Percentiles rank a stretch among this genome's conserved stretches.
Conservation (phyloP, 306 rosid species). For the Cajanus cajan region DNA sequence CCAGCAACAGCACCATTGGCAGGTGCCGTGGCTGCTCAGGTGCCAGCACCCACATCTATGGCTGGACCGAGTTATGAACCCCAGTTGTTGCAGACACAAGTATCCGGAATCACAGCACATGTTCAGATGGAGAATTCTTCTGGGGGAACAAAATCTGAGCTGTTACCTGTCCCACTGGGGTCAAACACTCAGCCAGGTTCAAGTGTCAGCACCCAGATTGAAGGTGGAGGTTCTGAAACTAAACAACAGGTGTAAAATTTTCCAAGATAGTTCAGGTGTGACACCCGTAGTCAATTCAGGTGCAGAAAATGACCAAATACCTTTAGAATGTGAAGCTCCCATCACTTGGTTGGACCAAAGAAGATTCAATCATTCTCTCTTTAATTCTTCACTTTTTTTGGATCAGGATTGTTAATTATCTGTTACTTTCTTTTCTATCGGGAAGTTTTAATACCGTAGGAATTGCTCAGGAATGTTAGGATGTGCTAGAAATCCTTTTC, state of each 20-base stretch:
- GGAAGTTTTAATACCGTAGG: no score
- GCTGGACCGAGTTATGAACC: slow-evolving; percentile 27
- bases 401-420: neutral
- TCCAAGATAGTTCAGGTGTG: neutral
- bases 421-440: no score
- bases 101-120: neutral
- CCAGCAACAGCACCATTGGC: slow-evolving; percentile 22
- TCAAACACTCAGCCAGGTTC: slow-evolving; percentile 17
- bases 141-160: slow-evolving; percentile 18
- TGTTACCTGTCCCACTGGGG: neutral
- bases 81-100: slow-evolving; percentile 21
- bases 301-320: slow-evolving; percentile 19
- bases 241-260: neutral
- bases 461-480: no score
- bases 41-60: neutral
- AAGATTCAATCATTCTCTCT: neutral
- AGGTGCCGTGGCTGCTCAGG: slow-evolving; percentile 22
- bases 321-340: slow-evolving; percentile 24
- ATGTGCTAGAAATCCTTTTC: no score
- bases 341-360: neutral
- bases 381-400: neutral
- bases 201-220: slow-evolving; percentile 20
- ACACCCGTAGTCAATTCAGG: neutral
- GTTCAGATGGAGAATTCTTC: slow-evolving; percentile 6
- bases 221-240: slow-evolving; percentile 29